Percentiles rank a stretch among this genome's conserved stretches.
Conservation (phyloP, 768 basidiomycete genomes). For the Termitomyces sp. region DNA sequence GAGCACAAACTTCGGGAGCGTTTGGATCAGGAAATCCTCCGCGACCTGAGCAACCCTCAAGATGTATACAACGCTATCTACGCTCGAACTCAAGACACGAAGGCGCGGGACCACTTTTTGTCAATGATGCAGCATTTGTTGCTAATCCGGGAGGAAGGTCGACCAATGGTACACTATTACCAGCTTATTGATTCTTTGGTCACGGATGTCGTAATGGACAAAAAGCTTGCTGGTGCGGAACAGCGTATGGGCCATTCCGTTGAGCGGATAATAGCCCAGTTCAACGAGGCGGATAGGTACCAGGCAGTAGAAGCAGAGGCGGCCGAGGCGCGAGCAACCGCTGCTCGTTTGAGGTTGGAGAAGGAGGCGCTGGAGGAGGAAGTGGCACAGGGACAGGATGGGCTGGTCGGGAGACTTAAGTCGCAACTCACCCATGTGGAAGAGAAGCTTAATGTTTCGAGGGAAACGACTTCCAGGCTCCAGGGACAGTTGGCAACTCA, state of each 20-base stretch:
- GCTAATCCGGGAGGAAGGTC: conserved; percentile 85
- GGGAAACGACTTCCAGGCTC: conserved; percentile 73
- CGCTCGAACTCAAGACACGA: conserved; percentile 71
- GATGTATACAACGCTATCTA: conserved; percentile 86
- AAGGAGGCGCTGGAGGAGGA: conserved; percentile 83
- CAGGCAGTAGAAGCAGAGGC: conserved; percentile 80
- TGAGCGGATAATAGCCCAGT: conserved; percentile 80
- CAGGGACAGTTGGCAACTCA: conserved; percentile 77
- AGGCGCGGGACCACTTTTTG: conserved; percentile 80
- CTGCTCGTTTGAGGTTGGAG: conserved; percentile 68
- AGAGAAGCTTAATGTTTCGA: conserved; percentile 72
- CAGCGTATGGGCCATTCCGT: conserved; percentile 87
- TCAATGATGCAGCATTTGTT: conserved; percentile 94
- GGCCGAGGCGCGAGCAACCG: conserved; percentile 58
- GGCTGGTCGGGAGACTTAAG: conserved; percentile 82
- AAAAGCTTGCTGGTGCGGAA: conserved; percentile 82
- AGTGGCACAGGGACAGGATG: conserved; percentile 75
- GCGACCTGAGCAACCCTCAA: conserved; percentile 73
- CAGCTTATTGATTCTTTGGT: conserved; percentile 89
- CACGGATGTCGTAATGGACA: conserved; percentile 89
- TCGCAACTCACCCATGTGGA: conserved; percentile 63
- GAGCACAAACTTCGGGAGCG: conserved; percentile 68
- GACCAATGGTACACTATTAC: conserved; percentile 81
- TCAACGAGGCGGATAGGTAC: conserved; percentile 85
- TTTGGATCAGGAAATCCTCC: conserved; percentile 71